These are phyloP conservation scores for Botrytis pseudocinerea DNA, from an alignment of 2,329 filamentous ascomycete species.

Conservation along the genomic window DNA sequence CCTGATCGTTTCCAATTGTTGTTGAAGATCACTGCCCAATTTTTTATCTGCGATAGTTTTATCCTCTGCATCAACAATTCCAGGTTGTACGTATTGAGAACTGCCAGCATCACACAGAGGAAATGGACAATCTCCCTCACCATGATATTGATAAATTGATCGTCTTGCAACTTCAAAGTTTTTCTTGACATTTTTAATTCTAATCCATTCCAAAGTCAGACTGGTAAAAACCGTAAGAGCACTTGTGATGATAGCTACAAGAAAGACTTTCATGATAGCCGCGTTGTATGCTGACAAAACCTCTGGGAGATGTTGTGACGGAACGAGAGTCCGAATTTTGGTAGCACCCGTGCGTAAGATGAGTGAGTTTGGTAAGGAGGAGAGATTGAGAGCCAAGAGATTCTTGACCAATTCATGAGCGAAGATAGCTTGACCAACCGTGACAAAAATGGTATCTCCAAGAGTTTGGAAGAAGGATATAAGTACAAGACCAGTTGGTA, in stretches of 20 bases:
- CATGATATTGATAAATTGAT: background rate
- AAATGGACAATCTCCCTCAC: background rate
- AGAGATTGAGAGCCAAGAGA: slow-evolving; percentile 23
- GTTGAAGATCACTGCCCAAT: background rate
- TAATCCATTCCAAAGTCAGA: slow-evolving; percentile 57
- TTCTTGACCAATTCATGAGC: slow-evolving; percentile 35
- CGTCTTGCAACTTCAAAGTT: background rate
- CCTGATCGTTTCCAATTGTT: slow-evolving; percentile 12
- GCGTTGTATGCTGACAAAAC: slow-evolving; percentile 58
- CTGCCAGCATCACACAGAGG: background rate
- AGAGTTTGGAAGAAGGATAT: slow-evolving; percentile 43
- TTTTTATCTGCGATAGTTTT: background rate
- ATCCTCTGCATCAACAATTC: background rate
- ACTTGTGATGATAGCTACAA: slow-evolving; percentile 54
- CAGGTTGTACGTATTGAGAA: background rate
- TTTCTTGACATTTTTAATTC: slow-evolving; percentile 50
- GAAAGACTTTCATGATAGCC: slow-evolving; percentile 54
- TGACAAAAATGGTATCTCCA: slow-evolving; percentile 43
- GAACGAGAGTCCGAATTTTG: slow-evolving; percentile 46
- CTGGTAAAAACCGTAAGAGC: slow-evolving; percentile 50
- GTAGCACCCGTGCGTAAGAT: slow-evolving; percentile 50
- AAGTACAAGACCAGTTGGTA: slow-evolving; percentile 39
- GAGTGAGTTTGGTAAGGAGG: slow-evolving; percentile 18
- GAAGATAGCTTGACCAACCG: slow-evolving; percentile 37
- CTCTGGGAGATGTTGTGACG: slow-evolving; percentile 43